phyloP scores from a whole-genome alignment of 2,329 filamentous ascomycete species.

The Aspergillus aculeatinus region DNA sequence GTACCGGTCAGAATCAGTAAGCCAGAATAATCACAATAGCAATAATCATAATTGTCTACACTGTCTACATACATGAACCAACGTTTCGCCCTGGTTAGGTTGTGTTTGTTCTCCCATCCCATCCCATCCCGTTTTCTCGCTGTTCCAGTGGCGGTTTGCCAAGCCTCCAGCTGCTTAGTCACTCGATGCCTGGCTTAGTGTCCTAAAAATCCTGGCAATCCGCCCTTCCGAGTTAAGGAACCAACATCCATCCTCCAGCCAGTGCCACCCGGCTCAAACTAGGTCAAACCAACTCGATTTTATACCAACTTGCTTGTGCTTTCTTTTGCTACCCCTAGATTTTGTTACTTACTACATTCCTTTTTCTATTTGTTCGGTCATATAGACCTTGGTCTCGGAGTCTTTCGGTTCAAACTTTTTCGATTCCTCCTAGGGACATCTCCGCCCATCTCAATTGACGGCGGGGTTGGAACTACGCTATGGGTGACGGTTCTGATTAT shows the following conservation, averaged over 20 bases:
- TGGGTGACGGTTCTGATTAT: conserved; percentile 45
- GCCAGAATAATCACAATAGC: not conserved
- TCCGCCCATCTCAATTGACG: conserved; percentile 26
- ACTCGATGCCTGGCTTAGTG: conserved; percentile 25
- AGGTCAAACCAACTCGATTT: conserved; percentile 7
- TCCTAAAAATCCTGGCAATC: conserved; percentile 31
- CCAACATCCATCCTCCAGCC: conserved; percentile 12
- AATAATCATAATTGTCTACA: not conserved
- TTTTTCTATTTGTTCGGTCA: too few relatives aligned
- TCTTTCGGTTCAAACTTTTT: conserved; percentile 7
- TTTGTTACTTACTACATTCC: not conserved
- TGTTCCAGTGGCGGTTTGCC: conserved; percentile 19
- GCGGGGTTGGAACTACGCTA: conserved; percentile 36
- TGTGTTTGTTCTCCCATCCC: not conserved
- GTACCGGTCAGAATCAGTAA: not conserved
- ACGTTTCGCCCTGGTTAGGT: not conserved
- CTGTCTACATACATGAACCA: not conserved
- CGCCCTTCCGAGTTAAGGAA: conserved; percentile 18
- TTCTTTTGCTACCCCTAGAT: not conserved
- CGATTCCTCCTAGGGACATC: conserved; percentile 16
- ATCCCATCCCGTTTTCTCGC: conserved; percentile 3
- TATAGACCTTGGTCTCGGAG: not conserved
- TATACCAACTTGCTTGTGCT: conserved; percentile 9
- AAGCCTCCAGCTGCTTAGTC: conserved; percentile 21
- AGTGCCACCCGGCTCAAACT: conserved; percentile 12